Conservation (phyloP, 768 basidiomycete genomes). For the Naganishia friedmannii region DNA sequence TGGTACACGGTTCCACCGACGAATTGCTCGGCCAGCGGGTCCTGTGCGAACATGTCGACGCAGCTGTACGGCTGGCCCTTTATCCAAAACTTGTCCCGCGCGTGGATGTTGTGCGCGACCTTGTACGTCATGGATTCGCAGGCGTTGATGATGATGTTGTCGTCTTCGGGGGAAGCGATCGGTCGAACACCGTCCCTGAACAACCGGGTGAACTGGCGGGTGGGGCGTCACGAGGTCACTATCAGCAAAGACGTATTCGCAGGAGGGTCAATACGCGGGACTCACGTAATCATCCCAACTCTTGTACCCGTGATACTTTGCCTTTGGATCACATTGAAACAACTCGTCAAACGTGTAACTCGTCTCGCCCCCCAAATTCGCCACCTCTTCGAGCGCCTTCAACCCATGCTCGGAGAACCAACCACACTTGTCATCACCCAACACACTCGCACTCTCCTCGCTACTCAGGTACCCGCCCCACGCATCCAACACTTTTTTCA, state of each 20-base stretch:
- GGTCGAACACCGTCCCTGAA: constrained; percentile 55
- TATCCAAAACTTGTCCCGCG: constrained; percentile 60
- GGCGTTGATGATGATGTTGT: constrained; percentile 56
- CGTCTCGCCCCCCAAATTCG: constrained; percentile 40
- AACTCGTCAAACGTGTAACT: constrained; percentile 52
- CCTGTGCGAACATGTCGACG: constrained; percentile 58
- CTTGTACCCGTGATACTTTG: constrained; percentile 55
- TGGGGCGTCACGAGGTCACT: background rate
- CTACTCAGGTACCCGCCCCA: constrained; percentile 59
- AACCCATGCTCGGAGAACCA: constrained; percentile 58
- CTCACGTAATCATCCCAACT: constrained; percentile 58
- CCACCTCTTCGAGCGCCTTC: constrained; percentile 43
- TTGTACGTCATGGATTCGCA: constrained; percentile 61
- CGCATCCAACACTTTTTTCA: constrained; percentile 58
- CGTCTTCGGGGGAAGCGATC: constrained; percentile 49
- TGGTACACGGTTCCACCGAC: constrained; percentile 59
- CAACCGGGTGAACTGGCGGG: constrained; percentile 57
- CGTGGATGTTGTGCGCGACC: constrained; percentile 54
- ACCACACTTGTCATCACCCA: constrained; percentile 53
- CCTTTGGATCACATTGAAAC: constrained; percentile 55
- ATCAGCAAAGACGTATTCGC: background rate
- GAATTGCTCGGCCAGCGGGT: constrained; percentile 54
- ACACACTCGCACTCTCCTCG: constrained; percentile 55
- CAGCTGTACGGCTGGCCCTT: constrained; percentile 66
- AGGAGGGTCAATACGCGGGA: background rate